These are phyloP conservation scores for Lepidium africanum DNA, from an alignment of 345 rosid genomes.

Conservation along the genomic window DNA sequence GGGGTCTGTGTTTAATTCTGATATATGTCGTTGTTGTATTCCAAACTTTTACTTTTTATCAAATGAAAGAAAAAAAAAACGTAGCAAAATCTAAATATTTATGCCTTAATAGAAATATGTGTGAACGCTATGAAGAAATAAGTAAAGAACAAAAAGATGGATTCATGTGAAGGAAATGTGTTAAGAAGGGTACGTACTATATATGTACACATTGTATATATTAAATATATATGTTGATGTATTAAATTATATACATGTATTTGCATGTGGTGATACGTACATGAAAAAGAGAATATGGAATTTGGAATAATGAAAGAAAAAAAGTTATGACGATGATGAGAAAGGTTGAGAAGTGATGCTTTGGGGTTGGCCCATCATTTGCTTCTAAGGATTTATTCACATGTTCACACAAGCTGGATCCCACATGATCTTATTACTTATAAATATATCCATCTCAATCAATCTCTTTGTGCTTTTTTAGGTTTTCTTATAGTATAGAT, in stretches of 20 bases:
- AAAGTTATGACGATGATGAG: slow-evolving; percentile 33
- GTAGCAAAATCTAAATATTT: neutral
- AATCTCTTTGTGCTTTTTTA: neutral
- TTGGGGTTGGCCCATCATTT: slow-evolving; percentile 26
- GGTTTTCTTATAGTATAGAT: neutral
- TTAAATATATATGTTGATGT: neutral
- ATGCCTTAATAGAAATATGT: neutral
- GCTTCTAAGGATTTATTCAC: slow-evolving; percentile 35
- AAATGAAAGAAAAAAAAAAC: too few relatives aligned
- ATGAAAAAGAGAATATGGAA: slow-evolving; percentile 7
- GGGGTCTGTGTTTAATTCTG: too few relatives aligned
- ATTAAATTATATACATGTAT: neutral
- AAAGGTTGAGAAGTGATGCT: slow-evolving; percentile 31
- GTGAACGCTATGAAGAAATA: slow-evolving; percentile 17
- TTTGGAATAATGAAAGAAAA: slow-evolving; percentile 22
- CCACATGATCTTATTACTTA: slow-evolving; percentile 16
- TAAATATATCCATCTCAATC: neutral
- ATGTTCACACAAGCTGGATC: slow-evolving; percentile 27
- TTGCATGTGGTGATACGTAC: neutral
- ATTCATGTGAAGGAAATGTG: slow-evolving; percentile 28
- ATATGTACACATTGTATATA: slow-evolving; percentile 4
- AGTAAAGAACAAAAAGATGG: slow-evolving; percentile 27
- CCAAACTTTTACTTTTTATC: too few relatives aligned
- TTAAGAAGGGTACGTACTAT: slow-evolving; percentile 11
- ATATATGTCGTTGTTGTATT: too few relatives aligned